Base-by-base conservation (phyloP, 2,329 filamentous ascomycete genomes). In the Beauveria sp. region DNA sequence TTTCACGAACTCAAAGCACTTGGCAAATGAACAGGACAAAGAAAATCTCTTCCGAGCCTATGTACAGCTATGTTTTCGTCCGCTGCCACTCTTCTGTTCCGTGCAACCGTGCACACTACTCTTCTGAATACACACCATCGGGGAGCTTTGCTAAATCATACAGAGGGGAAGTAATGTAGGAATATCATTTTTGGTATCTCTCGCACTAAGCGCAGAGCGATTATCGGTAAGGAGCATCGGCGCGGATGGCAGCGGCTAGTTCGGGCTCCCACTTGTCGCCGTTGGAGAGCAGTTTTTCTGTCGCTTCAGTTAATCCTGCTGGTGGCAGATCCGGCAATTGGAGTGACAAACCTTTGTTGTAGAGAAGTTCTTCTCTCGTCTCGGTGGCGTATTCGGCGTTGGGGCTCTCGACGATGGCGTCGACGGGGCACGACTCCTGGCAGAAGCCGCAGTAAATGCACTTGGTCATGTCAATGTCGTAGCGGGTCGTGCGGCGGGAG, bases 381-480 rank as follows among this genome's bases (percentile, higher is more conserved):
- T 85, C 83, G 45, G 83, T 86, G 47, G 82, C 79, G 69, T 86
- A 86, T 73, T 86, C 83, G 68, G 83, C 82, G 68, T 86, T 86
- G 67, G 83, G 83, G 54, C 79, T 83, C 75, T 86, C 83, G 61
- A 86, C 83, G 67, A 85, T 99, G 63, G 95, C 95, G 78, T 99
- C 95, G 60, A 99, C 95, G 50, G 95, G 95, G 80, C 95, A 99
- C 67, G 91, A 96, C 82, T 99, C 95, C 81, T 97, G 93, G 85
- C 95, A 98, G 81, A 96, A 96, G 57, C 95, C 95, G 76, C 95
- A 98, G 86, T 98, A 99, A 78, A 99, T 99, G 81, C 95, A 99
- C 84, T 99, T 99, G 72, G 95, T 98, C 95, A 99, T 99, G 79
- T 99, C 95, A 73, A 99, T 97, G 75, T 99, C 95, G 79, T 99